Evolutionary conservation across 768 basidiomycete species (phyloP).

Genomic region (Psilocybe cyanescens): DNA sequence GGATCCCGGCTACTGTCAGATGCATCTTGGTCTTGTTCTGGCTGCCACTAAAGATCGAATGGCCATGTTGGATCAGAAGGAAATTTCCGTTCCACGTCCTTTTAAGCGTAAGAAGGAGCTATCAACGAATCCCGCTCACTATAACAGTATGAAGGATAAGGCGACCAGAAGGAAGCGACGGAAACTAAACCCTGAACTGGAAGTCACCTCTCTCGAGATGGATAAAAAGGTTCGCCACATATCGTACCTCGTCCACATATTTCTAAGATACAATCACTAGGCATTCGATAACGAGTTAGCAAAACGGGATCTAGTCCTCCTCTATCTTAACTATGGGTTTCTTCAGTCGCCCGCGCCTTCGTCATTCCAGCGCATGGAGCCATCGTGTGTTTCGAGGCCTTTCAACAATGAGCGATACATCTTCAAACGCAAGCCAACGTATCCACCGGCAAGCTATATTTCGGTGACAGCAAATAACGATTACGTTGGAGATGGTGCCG

Average conservation of each 20-base stretch:
- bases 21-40: background rate
- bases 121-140: too few relatives aligned
- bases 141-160: background rate
- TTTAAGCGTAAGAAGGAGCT: background rate
- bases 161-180: background rate
- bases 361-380: conserved; percentile 4
- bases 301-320: background rate
- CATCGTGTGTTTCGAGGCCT: conserved; percentile 2
- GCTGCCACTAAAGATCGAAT: background rate
- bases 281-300: background rate
- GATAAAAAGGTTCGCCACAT: background rate
- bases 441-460: background rate
- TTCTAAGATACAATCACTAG: too few relatives aligned
- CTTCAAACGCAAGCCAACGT: background rate
- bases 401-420: background rate
- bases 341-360: conserved; percentile 3
- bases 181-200: background rate
- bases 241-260: too few relatives aligned
- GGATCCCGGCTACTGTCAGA: background rate
- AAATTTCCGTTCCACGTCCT: too few relatives aligned
- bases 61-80: too few relatives aligned
- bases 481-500: background rate
- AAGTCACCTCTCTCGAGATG: background rate
- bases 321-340: background rate
- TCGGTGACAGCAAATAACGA: background rate